phyloP scores from a whole-genome alignment of 2,329 filamentous ascomycete species.

The Penicillium sp. region DNA sequence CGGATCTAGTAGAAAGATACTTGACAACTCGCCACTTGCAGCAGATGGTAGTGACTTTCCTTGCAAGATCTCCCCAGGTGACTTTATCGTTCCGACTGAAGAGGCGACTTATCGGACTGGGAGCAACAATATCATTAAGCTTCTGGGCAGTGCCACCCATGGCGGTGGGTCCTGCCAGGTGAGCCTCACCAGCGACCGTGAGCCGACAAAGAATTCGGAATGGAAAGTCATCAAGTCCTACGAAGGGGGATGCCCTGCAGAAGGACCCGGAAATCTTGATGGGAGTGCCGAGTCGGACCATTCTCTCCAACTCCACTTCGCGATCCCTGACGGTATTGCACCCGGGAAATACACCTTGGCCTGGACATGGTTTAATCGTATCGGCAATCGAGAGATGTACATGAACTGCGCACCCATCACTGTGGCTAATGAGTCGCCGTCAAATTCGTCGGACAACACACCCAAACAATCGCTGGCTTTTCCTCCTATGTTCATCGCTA shows the following conservation, averaged over 20 bases:
- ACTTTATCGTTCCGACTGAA: neutral
- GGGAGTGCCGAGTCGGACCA: neutral
- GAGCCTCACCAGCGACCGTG: too few relatives aligned
- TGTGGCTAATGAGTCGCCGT: neutral
- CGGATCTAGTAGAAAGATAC: too few relatives aligned
- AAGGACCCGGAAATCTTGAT: neutral
- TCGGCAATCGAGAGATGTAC: constrained; percentile 77
- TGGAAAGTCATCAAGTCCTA: too few relatives aligned
- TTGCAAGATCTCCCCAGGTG: neutral
- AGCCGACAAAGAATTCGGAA: too few relatives aligned
- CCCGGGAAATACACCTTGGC: constrained; percentile 46
- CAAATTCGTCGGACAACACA: neutral
- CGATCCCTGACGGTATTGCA: neutral
- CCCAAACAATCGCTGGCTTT: neutral
- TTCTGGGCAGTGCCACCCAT: neutral
- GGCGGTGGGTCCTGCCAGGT: neutral
- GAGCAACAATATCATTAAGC: neutral
- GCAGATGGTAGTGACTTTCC: too few relatives aligned
- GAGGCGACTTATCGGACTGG: neutral
- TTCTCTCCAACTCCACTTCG: neutral
- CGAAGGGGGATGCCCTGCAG: too few relatives aligned
- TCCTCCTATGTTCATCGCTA: neutral
- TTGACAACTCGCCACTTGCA: too few relatives aligned
- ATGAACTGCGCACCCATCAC: constrained; percentile 65
- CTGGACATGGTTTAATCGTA: constrained; percentile 72